Evolutionary conservation across 129 eudicot species (phyloP), one percentile per base, ranked within the genome.

Genomic region (Silybum marianum): DNA sequence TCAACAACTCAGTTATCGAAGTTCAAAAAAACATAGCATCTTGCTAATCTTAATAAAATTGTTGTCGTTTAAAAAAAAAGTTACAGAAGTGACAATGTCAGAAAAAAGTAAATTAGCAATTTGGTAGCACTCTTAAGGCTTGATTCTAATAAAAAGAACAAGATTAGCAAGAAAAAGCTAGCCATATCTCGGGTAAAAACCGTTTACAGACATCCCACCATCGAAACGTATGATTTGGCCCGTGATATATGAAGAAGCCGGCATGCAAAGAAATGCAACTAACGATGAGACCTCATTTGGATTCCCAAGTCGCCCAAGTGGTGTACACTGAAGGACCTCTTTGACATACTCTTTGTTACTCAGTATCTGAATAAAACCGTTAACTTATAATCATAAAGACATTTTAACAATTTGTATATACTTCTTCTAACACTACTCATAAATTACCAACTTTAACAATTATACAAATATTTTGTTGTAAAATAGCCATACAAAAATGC

Each of bases 181-280:
- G 71, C 75, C 75, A 25, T 85, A n/a, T 67, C 69, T 82, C 9
- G 97, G 93, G 78, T 91, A 89, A 83, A 91, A 91, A 42, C 97
- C 97, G 72, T 82, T 91, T 65, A 91, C 75, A 9, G 97, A 81
- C 97, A 89, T 91, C 19, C 97, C 97, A 25, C 93, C 97, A 84
- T 91, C 96, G 60, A 91, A 91, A 81, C 96, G 89, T 71, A 91
- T 87, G 28, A 91, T 87, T 77, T 91, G 96, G 19, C 97, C 97
- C 1, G 91, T 91, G 66, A 91, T 89, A 81, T 91, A 91, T 24
- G 96, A 89, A 16, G 93, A 89, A 76, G 93, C 93, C 42, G 97
- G 97, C 77, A 91, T 81, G 85, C 97, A 91, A 80, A 91, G 97
- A 75, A 91, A 91, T 11, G 93, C 96, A 69, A 85, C 96, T 9